Percentiles rank a stretch among this genome's conserved stretches.
Evolutionary conservation across 352 stramenopile genomes (phyloP).

Genomic region (Globisporangium nagaii): DNA sequence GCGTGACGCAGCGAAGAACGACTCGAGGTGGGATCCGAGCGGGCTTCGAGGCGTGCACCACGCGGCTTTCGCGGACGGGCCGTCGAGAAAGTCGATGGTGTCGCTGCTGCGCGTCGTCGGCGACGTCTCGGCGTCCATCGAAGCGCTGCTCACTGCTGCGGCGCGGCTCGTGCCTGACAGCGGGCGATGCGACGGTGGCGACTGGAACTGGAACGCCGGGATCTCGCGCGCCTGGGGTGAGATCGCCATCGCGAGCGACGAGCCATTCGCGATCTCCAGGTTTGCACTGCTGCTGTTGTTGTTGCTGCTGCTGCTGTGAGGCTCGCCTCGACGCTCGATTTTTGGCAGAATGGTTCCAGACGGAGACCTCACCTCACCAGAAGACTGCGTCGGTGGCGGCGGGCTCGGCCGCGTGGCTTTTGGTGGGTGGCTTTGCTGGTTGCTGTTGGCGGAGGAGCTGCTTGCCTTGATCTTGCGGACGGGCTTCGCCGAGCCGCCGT

Average conservation of each 20-base stretch:
- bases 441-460: neutral
- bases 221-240: conserved; percentile 24
- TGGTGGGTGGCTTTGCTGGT: neutral
- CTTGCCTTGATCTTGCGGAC: neutral
- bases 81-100: conserved; percentile 3
- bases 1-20: conserved; percentile 26
- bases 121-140: conserved; percentile 17
- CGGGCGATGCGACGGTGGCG: neutral
- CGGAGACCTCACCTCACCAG: no score
- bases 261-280: conserved; percentile 6
- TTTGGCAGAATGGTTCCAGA: conserved; percentile 25
- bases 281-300: conserved; percentile 11
- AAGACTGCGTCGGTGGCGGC: no score
- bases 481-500: neutral
- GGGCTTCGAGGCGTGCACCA: conserved; percentile 57
- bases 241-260: conserved; percentile 15
- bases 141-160: conserved; percentile 6
- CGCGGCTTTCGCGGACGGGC: conserved; percentile 29
- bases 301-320: conserved; percentile 1
- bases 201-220: conserved; percentile 3
- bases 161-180: neutral
- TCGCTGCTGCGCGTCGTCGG: conserved; percentile 27
- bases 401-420: conserved; percentile 23
- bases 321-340: conserved; percentile 23
- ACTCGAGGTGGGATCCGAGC: conserved; percentile 19